These are phyloP conservation scores for Trichoderma gracile DNA, from an alignment of 2,329 filamentous ascomycete species.

Conservation along the genomic window DNA sequence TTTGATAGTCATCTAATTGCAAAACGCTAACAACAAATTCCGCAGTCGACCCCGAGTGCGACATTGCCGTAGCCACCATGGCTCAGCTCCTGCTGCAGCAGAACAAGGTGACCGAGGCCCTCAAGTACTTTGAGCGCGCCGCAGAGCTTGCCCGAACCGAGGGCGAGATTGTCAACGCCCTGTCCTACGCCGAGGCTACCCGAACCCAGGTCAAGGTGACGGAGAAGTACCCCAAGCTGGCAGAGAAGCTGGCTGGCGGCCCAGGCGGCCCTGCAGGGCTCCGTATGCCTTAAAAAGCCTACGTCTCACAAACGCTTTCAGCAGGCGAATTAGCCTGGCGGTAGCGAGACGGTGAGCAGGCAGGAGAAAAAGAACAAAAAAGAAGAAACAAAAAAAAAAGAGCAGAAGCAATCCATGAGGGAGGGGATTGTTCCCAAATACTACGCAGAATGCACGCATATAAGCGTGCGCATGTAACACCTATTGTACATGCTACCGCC, in stretches of 20 bases:
- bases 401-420: neutral
- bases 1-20: neutral
- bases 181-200: slow-evolving; percentile 96
- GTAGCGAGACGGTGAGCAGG: neutral
- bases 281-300: slow-evolving; percentile 39
- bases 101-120: slow-evolving; percentile 91
- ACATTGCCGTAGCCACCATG: slow-evolving; percentile 98
- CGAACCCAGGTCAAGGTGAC: slow-evolving; percentile 92
- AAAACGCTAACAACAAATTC: slow-evolving; percentile 41
- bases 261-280: slow-evolving; percentile 40
- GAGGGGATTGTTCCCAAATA: neutral
- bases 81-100: slow-evolving; percentile 96
- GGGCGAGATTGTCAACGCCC: slow-evolving; percentile 91
- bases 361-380: neutral
- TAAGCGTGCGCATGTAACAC: slow-evolving; percentile 12
- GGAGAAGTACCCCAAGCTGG: slow-evolving; percentile 80
- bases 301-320: neutral
- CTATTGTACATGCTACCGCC: slow-evolving; percentile 3
- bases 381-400: neutral
- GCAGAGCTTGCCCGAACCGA: slow-evolving; percentile 93
- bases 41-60: slow-evolving; percentile 93
- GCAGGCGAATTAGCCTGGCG: neutral
- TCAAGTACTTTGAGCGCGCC: slow-evolving; percentile 95
- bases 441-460: slow-evolving; percentile 9
- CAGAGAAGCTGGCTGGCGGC: slow-evolving; percentile 60